Percentiles rank a stretch among this genome's conserved stretches.
These are phyloP conservation scores for Apiospora rasikravindrae DNA, from an alignment of 2,329 filamentous ascomycete species.

Conservation along the genomic window DNA sequence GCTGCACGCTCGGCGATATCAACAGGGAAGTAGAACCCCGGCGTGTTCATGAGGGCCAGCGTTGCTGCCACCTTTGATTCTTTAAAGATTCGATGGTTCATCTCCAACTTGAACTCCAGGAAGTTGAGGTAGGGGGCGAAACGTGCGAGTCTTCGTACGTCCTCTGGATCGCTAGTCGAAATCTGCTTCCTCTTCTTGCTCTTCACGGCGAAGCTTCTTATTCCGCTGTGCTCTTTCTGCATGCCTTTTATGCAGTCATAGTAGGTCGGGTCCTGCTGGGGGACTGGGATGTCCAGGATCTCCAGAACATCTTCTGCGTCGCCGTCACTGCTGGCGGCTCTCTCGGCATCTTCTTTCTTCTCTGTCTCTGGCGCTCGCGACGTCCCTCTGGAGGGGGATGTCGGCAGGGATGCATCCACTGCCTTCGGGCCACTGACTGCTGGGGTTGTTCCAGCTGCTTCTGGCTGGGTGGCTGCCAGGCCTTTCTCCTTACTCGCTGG, in stretches of 20 bases:
- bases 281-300: background rate
- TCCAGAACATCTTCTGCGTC: background rate
- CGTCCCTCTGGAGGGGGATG: too few species aligned
- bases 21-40: constrained; percentile 25
- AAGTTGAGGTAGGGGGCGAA: background rate
- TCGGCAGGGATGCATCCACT: too few species aligned
- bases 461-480: background rate
- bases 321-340: background rate
- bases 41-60: constrained; percentile 21
- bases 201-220: background rate
- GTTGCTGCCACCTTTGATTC: background rate
- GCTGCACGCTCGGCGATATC: constrained; percentile 26
- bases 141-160: background rate
- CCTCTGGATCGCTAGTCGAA: background rate
- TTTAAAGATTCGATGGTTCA: background rate
- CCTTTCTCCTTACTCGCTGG: background rate
- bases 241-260: background rate
- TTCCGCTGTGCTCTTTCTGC: background rate
- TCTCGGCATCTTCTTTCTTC: background rate
- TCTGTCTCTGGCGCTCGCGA: too few species aligned
- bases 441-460: background rate
- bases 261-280: background rate
- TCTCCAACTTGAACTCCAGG: background rate
- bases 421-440: background rate
- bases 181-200: background rate